Percentiles rank a stretch among this genome's conserved stretches.
Evolutionary conservation across 2,329 filamentous ascomycete genomes (phyloP).

Genomic region (Diaporthe aspalathi): DNA sequence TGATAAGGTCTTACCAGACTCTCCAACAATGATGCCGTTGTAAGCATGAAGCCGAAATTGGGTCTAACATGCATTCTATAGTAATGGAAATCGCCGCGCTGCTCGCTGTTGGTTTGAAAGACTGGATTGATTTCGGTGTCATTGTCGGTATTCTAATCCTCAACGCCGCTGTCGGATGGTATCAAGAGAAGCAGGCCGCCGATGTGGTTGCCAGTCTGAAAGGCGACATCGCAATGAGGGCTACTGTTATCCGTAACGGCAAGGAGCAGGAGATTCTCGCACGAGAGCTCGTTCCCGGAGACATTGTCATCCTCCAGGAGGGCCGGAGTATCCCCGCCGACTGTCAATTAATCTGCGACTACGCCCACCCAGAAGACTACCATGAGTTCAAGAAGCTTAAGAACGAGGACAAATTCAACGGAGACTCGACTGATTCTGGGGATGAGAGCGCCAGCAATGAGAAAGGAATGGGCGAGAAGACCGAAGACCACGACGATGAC

Average conservation of each 20-base stretch:
- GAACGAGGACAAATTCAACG: conserved; percentile 70
- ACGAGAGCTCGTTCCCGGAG: conserved; percentile 77
- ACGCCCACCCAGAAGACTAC: conserved; percentile 70
- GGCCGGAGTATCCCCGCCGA: conserved; percentile 75
- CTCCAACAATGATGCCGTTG: not conserved
- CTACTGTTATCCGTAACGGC: conserved; percentile 74
- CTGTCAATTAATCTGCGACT: conserved; percentile 76
- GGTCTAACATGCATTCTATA: conserved; percentile 44
- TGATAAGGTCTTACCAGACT: conserved; percentile 45
- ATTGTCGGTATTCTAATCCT: conserved; percentile 79
- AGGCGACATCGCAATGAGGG: conserved; percentile 81
- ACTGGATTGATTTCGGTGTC: conserved; percentile 80
- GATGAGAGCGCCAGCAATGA: conserved; percentile 37
- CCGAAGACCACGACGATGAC: conserved; percentile 32
- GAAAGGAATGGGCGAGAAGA: conserved; percentile 11
- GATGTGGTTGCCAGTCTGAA: conserved; percentile 78
- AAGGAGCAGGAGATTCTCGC: conserved; percentile 74
- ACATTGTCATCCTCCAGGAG: conserved; percentile 77
- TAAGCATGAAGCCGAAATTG: not conserved
- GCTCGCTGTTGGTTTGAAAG: conserved; percentile 76
- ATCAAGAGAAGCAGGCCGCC: conserved; percentile 81
- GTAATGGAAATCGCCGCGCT: conserved; percentile 81
- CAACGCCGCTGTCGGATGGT: conserved; percentile 80
- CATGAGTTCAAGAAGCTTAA: conserved; percentile 60
- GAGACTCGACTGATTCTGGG: conserved; percentile 41